Conservation (phyloP, 169 alveolate species). For the Plasmodium adleri region DNA sequence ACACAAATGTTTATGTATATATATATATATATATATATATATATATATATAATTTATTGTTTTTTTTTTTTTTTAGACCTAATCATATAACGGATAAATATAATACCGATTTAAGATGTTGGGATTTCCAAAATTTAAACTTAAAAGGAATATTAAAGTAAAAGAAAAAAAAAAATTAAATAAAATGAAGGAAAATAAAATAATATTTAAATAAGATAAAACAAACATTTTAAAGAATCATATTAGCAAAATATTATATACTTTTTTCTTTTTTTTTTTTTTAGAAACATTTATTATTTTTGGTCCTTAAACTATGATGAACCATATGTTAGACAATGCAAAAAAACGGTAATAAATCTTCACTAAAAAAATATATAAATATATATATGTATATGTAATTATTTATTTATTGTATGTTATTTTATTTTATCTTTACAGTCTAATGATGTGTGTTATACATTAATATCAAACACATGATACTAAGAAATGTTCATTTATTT, state of each 20-base stretch:
- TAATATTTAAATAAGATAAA: not conserved
- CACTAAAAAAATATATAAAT: not conserved
- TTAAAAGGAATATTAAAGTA: conserved; percentile 43
- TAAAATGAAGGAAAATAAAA: not conserved
- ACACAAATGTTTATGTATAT: not conserved
- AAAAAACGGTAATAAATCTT: conserved; percentile 23
- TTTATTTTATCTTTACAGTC: conserved; percentile 15
- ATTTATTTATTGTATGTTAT: not conserved
- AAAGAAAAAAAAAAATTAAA: not conserved
- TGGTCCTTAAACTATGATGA: conserved; percentile 76
- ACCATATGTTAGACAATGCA: conserved; percentile 35
- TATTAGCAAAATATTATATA: not conserved
- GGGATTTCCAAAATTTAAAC: conserved; percentile 74
- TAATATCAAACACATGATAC: conserved; percentile 25
- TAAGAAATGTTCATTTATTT: too few species aligned
- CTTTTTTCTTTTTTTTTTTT: conserved; percentile 11
- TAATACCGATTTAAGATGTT: conserved; percentile 65
- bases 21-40: conserved; percentile 3
- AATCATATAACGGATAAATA: conserved; percentile 63
- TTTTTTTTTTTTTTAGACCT: conserved; percentile 32
- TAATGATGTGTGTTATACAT: conserved; percentile 19
- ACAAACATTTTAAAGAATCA: not conserved
- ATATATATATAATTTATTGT: not conserved
- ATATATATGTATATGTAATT: too few species aligned
- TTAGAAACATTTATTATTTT: conserved; percentile 61